These are phyloP conservation scores for Boletellus ananas DNA, from an alignment of 768 basidiomycete genomes.

Conservation along the genomic window DNA sequence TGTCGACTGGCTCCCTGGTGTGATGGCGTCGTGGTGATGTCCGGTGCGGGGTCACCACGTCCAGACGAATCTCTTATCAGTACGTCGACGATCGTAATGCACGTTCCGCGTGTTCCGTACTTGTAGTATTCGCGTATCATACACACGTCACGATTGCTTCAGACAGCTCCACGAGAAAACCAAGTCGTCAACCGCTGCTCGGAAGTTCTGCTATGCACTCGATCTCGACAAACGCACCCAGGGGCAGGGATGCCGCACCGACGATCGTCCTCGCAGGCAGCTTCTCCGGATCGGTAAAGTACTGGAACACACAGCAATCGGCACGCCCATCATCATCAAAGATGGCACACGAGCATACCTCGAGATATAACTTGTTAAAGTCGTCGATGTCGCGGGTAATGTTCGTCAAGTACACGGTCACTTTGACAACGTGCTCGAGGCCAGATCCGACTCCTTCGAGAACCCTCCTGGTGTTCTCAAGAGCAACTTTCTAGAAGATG, in stretches of 20 bases:
- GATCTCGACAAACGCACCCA: slow-evolving; percentile 56
- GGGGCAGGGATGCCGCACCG: slow-evolving; percentile 50
- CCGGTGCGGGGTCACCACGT: not conserved
- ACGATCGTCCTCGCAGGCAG: slow-evolving; percentile 59
- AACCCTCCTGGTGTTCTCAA: slow-evolving; percentile 37
- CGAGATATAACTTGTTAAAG: slow-evolving; percentile 38
- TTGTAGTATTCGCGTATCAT: not conserved
- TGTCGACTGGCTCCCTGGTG: slow-evolving; percentile 2
- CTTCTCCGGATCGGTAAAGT: slow-evolving; percentile 37
- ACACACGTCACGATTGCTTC: not conserved
- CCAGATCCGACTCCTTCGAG: slow-evolving; percentile 37
- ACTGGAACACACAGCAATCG: slow-evolving; percentile 34
- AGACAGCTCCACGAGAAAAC: not conserved
- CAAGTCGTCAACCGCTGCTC: not conserved
- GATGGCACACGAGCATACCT: slow-evolving; percentile 20
- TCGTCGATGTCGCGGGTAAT: slow-evolving; percentile 34
- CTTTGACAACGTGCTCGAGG: slow-evolving; percentile 38
- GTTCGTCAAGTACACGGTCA: slow-evolving; percentile 38
- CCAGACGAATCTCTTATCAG: not conserved
- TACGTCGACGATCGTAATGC: not conserved
- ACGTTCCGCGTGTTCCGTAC: not conserved
- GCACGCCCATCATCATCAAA: not conserved
- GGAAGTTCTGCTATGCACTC: slow-evolving; percentile 51
- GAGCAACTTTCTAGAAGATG: slow-evolving; percentile 31
- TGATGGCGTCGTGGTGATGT: slow-evolving; percentile 5